These are phyloP conservation scores for Xylariaceae sp. DNA, from an alignment of 2,329 filamentous ascomycete genomes.

Conservation along the genomic window DNA sequence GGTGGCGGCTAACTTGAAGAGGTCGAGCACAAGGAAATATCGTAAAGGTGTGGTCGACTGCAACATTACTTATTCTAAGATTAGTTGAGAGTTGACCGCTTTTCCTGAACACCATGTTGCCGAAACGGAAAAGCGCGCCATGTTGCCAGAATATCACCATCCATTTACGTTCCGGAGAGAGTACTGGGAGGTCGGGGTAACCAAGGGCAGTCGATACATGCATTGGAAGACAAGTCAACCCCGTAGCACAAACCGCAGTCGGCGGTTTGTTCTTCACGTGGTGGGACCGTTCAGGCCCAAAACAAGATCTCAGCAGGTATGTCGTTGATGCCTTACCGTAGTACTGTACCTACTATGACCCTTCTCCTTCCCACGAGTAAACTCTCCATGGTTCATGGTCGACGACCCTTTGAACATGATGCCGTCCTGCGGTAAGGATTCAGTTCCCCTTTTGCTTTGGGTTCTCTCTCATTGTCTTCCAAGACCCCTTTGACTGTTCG, in stretches of 20 bases:
- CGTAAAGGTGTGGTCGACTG: slow-evolving; percentile 14
- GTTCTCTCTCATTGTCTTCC: no score
- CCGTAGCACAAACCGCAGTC: neutral
- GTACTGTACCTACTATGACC: no score
- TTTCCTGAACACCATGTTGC: slow-evolving; percentile 31
- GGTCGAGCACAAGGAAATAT: neutral
- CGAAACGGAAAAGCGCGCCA: slow-evolving; percentile 32
- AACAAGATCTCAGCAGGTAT: slow-evolving; percentile 1
- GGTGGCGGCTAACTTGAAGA: neutral
- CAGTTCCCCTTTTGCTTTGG: neutral
- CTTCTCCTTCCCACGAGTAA: no score
- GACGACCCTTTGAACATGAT: neutral
- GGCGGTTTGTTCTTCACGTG: slow-evolving; percentile 8
- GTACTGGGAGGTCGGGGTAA: no score
- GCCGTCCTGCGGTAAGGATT: neutral
- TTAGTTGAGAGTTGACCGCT: slow-evolving; percentile 30
- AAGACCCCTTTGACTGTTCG: no score
- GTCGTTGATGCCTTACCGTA: slow-evolving; percentile 15
- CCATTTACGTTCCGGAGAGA: slow-evolving; percentile 5
- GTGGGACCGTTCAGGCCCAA: slow-evolving; percentile 37
- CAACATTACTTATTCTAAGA: slow-evolving; percentile 8
- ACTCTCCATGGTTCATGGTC: neutral
- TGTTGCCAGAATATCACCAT: slow-evolving; percentile 24
- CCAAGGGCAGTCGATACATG: slow-evolving; percentile 1
- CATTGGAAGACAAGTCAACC: no score